Conservation (phyloP, 2,329 filamentous ascomycete species). For the Beauveria caledonica region DNA sequence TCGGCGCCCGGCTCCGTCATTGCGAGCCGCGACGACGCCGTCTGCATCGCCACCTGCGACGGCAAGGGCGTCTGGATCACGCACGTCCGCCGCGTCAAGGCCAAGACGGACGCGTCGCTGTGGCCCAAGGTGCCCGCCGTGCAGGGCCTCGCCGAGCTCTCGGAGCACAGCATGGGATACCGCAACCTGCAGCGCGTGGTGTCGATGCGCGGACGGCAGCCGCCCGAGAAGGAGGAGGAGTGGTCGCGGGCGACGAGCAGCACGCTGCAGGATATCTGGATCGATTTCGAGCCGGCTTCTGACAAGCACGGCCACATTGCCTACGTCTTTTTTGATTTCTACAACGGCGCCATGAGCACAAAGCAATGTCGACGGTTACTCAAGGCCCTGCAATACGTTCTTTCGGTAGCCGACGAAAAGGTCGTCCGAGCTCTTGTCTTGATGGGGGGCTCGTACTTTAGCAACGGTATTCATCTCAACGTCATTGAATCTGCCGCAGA, state of each 20-base stretch:
- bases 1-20: slow-evolving; percentile 21
- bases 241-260: slow-evolving; percentile 21
- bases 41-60: slow-evolving; percentile 30
- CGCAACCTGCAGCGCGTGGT: slow-evolving; percentile 17
- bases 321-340: slow-evolving; percentile 34
- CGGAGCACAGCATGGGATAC: slow-evolving; percentile 18
- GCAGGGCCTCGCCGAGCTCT: slow-evolving; percentile 24
- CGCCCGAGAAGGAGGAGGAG: slow-evolving; percentile 14
- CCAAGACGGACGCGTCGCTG: slow-evolving; percentile 27
- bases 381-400: slow-evolving; percentile 27
- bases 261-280: slow-evolving; percentile 32
- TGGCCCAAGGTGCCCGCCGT: slow-evolving; percentile 34
- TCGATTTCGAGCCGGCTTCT: slow-evolving; percentile 23
- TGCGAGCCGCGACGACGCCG: slow-evolving; percentile 26
- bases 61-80: slow-evolving; percentile 34
- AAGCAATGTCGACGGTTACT: slow-evolving; percentile 28
- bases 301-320: slow-evolving; percentile 21
- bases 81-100: slow-evolving; percentile 30
- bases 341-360: slow-evolving; percentile 36
- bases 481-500: slow-evolving; percentile 32
- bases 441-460: slow-evolving; percentile 33
- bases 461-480: slow-evolving; percentile 35
- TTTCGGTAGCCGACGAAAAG: slow-evolving; percentile 17
- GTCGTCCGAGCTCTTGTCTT: slow-evolving; percentile 30
- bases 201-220: slow-evolving; percentile 10